Evolutionary conservation across 441 rosid genomes (phyloP).

Genomic region (Melastoma candidum): DNA sequence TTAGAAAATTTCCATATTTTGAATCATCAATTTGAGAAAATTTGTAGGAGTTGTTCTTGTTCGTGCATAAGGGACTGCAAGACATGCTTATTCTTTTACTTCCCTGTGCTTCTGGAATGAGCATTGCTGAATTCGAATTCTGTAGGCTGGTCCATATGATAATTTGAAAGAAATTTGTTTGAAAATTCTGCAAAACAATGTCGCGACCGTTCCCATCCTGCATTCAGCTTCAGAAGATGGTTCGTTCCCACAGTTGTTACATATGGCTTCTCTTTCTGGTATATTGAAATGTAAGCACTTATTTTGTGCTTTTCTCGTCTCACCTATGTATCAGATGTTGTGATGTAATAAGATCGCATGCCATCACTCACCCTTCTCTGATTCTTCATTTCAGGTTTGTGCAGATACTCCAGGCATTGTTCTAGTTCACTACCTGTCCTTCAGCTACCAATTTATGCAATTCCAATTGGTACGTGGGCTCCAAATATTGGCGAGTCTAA

Average conservation of each 20-base stretch:
- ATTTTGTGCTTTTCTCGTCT: too few species aligned
- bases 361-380: too few species aligned
- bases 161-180: slow-evolving; percentile 41
- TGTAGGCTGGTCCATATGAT: slow-evolving; percentile 55
- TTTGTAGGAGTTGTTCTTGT: too few species aligned
- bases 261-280: slow-evolving; percentile 58
- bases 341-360: too few species aligned
- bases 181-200: slow-evolving; percentile 41
- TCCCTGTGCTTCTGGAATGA: slow-evolving; percentile 6
- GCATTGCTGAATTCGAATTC: slow-evolving; percentile 8
- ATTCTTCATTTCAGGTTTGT: neutral
- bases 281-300: slow-evolving; percentile 43
- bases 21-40: too few species aligned
- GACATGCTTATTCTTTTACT: neutral
- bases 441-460: slow-evolving; percentile 11
- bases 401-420: slow-evolving; percentile 11
- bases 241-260: slow-evolving; percentile 52
- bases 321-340: too few species aligned
- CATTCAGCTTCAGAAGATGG: slow-evolving; percentile 41
- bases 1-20: too few species aligned
- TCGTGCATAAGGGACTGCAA: too few species aligned
- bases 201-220: slow-evolving; percentile 46
- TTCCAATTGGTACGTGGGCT: slow-evolving; percentile 12
- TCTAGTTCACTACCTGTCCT: slow-evolving; percentile 12
- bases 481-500: slow-evolving; percentile 12